Evolutionary conservation across 768 basidiomycete genomes (phyloP), one percentile per base, ranked within the genome.

Genomic region (Macrolepiota fuliginosa): DNA sequence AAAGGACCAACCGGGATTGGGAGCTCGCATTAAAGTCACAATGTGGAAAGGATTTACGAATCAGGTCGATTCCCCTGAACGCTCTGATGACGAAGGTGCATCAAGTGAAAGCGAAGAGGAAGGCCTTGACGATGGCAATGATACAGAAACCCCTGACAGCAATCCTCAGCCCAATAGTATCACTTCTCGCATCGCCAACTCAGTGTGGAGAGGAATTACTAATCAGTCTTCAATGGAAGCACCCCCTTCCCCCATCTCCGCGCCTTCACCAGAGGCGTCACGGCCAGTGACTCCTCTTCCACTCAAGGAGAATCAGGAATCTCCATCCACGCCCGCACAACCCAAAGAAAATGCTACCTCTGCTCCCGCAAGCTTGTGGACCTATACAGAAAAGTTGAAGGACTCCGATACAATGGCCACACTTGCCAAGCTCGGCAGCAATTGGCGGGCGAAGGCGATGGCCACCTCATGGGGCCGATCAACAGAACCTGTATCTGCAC

Each of bases 131-230:
- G 79, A 80, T 6, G 77, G 79, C 17, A 77, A 79, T 58, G 77
- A 81, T 56, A 82, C 81, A 4, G 81, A 83, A 68, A 78, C 74
- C 0, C 73, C 71, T 24, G 54, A 70, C 56, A 65, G 54, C 13
- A 24, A 24, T 47, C 29, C 22, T 39, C 62, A 63, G 19, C 52
- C 68, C 24, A 59, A 57, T 35, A 55, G 52, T 45, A 25, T 64
- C 54, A 62, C 62, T 13, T 64, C 60, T n/a, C 60, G 60, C 19
- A 61, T 61, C 13, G 83, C 88, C 9, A 83, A 74, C 60, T 84
- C 82, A n/a, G 81, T 91, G 22, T 91, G 89, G 90, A 80, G 82
- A 68, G 90, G 90, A 3, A 85, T 91, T 65, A 90, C 88, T 2
- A 91, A 90, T 66, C 86, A 88, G 70, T 82, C 81, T 61, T 83